Evolutionary conservation across 192 early-diverging fungal genomes (phyloP), one percentile per base, ranked within the genome.

Genomic region (Coemansia sp.): DNA sequence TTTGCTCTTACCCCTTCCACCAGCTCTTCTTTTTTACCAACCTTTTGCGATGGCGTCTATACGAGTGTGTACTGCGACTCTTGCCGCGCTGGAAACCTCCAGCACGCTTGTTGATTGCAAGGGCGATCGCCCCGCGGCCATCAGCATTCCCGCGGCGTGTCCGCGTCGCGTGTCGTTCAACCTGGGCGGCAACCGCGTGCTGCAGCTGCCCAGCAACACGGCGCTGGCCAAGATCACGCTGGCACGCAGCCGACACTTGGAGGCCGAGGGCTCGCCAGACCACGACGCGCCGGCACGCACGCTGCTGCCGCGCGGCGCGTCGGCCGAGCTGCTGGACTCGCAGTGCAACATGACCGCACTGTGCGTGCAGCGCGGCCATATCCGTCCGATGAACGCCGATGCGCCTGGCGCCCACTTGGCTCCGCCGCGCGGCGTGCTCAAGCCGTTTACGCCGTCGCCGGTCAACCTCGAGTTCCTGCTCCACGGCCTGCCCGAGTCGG

Each of bases 11-110:
- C n/a, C n/a, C n/a, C n/a, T n/a, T n/a, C n/a, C n/a, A n/a, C n/a
- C n/a, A n/a, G n/a, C n/a, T n/a, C n/a, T n/a, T n/a, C n/a, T n/a
- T n/a, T n/a, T n/a, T n/a, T n/a, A n/a, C n/a, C n/a, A n/a, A n/a
- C n/a, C n/a, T n/a, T n/a, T n/a, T n/a, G n/a, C n/a, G n/a, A 76
- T 76, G 73, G 56, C 58, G 38, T 76, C 66, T 76, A 76, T 76
- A 76, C 73, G 73, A 65, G 36, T 76, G 41, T 58, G 48, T 51
- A 55, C 67, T 31, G 62, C 55, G 40, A 68, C 72, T 27, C 44
- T 69, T 20, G 65, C 66, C 29, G 62, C 62, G 9, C 47, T 64
- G 47, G 32, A 39, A n/a, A 21, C 32, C 27, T 12, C 28, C 34
- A 48, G 25, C 34, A 9, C 1, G 7, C 34, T 25, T 14, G 41